Base-by-base conservation (phyloP, 805 yeast species). In the Komagataella kurtzmanii region DNA sequence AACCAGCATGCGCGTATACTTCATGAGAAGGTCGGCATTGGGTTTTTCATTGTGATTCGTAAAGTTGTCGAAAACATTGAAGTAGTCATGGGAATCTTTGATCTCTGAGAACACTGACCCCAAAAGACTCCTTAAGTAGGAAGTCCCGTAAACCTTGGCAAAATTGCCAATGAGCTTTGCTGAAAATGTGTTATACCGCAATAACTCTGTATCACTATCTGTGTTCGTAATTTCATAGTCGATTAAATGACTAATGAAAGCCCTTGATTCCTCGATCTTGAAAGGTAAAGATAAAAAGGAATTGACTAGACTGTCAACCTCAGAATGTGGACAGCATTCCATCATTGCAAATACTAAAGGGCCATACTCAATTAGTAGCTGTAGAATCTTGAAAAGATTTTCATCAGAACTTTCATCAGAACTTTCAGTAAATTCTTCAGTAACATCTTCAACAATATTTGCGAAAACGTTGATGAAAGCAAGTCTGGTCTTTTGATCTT, bases 391-490 rank as follows among this genome's bases (percentile, higher is more conserved):
- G 14, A 2, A 10, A n/a, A 45, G 44, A 17, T 40, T 49, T n/a
- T 47, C 46, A 19, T n/a, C n/a, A n/a, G n/a, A n/a, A n/a, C n/a
- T 21, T 40, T 51, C 51, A n/a, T 48, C 24, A 19, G 50, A 17
- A 21, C 52, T 53, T 40, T 52, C 55, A 10, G 52, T 51, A 3
- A 52, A 54, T 14, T 46, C 17, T 45, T 56, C 54, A 3, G 48
- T 36, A 17, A 53, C 24, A 10, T 60, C 36, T 68, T 71, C 60
- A 56, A 79, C 68, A 61, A 86, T 85, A 50, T 83, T 80, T 2
- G 85, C 79, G 57, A 88, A 88, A 1, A 88, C 91, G 53, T 83
- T 82, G 59, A 88, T 71, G 60, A 88, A 86, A 0, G 95, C 80
- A 8, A 83, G 70, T 54, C 93, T 70, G 24, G 87, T 81, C 51